Percentiles rank a stretch among this genome's conserved stretches.
Conservation (phyloP, 2,329 filamentous ascomycete genomes). For the Claviceps quebecensis region DNA sequence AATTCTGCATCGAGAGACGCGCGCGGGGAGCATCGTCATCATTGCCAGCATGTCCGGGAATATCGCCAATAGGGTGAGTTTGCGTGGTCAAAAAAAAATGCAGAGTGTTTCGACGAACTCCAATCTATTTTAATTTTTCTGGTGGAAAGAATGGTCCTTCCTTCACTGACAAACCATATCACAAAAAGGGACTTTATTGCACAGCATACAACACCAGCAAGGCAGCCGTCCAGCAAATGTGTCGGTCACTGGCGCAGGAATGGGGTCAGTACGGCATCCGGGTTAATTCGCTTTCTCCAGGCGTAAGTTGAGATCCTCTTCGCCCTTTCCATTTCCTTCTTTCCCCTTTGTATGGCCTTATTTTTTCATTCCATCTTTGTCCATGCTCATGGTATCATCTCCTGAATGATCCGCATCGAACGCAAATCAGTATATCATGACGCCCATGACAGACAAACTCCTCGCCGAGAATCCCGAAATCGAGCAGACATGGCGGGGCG, state of each 20-base stretch:
- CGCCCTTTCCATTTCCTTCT: no score
- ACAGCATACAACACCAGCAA: conserved; percentile 51
- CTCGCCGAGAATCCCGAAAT: conserved; percentile 64
- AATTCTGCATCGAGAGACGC: conserved; percentile 50
- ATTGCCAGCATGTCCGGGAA: conserved; percentile 59
- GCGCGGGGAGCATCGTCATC: conserved; percentile 47
- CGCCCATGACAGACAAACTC: conserved; percentile 69
- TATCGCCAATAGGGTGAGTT: conserved; percentile 50
- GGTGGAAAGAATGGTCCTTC: no score
- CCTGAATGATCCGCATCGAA: neutral
- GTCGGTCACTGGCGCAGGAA: conserved; percentile 44
- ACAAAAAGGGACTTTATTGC: conserved; percentile 41
- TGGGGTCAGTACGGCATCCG: conserved; percentile 50
- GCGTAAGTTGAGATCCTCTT: conserved; percentile 19
- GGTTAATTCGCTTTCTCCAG: conserved; percentile 52
- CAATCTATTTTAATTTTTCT: no score
- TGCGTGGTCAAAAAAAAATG: no score
- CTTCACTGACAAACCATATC: neutral
- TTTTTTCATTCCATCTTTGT: neutral
- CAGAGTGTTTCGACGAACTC: no score
- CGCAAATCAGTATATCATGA: conserved; percentile 48
- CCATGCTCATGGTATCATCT: neutral
- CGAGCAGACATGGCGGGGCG: conserved; percentile 54
- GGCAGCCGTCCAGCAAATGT: conserved; percentile 46
- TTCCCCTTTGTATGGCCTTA: neutral